phyloP scores from a whole-genome alignment of 1,139 yeast genomes.

The Candida smagusa region DNA sequence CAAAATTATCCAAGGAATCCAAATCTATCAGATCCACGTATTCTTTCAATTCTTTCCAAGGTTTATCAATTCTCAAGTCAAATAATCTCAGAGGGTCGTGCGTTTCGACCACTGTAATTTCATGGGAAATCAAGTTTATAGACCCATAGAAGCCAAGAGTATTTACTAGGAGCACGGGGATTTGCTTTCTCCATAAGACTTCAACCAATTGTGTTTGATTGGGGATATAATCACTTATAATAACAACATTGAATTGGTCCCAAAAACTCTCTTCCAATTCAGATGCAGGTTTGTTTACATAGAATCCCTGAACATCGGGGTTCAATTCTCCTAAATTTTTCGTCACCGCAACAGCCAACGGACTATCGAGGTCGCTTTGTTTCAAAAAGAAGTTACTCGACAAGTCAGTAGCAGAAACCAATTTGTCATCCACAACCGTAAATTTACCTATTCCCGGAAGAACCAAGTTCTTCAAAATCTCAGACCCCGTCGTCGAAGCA shows the following conservation, averaged over 20 bases:
- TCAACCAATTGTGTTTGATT: constrained; percentile 23
- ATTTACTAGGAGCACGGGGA: constrained; percentile 54
- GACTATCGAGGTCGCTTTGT: constrained; percentile 42
- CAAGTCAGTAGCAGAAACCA: constrained; percentile 43
- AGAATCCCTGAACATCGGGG: constrained; percentile 49
- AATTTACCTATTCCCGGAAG: constrained; percentile 77
- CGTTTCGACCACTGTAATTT: constrained; percentile 67
- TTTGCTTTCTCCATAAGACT: constrained; percentile 39
- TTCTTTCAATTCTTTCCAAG: constrained; percentile 70
- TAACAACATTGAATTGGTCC: constrained; percentile 52
- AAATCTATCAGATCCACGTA: constrained; percentile 54
- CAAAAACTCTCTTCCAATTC: constrained; percentile 33
- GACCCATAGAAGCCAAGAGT: constrained; percentile 68
- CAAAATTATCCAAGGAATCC: constrained; percentile 42
- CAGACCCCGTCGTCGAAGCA: constrained; percentile 61
- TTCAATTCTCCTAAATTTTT: constrained; percentile 54
- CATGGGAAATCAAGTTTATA: constrained; percentile 49
- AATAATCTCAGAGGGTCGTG: constrained; percentile 63
- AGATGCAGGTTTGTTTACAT: constrained; percentile 14
- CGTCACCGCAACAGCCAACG: constrained; percentile 38
- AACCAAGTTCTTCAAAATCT: constrained; percentile 72
- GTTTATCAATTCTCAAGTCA: constrained; percentile 67
- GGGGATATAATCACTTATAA: constrained; percentile 37
- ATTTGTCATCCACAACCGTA: constrained; percentile 51
- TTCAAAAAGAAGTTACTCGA: constrained; percentile 63